Evolutionary conservation across 139 green algal species (phyloP).

Genomic region (Nannochloris sp.): DNA sequence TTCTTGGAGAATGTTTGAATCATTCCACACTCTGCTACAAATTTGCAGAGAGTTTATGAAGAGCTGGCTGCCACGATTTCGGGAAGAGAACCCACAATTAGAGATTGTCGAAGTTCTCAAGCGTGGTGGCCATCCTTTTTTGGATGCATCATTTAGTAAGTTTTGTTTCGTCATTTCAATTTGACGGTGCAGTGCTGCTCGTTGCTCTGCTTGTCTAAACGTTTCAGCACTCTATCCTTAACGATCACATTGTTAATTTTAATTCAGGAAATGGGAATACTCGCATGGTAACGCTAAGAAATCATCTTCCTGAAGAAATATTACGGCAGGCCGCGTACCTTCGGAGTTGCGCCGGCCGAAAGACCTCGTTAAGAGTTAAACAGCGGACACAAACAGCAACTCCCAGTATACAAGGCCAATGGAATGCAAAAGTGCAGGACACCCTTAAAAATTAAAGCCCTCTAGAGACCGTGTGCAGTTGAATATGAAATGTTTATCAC

Average conservation of each 20-base stretch:
- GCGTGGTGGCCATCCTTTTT: slow-evolving; percentile 21
- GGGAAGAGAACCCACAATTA: slow-evolving; percentile 34
- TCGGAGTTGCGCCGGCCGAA: slow-evolving; percentile 24
- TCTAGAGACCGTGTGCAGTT: too few species aligned
- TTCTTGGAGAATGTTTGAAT: neutral
- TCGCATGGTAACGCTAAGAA: slow-evolving; percentile 24
- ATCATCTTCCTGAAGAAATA: slow-evolving; percentile 26
- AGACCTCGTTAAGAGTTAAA: slow-evolving; percentile 18
- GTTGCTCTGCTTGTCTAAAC: neutral
- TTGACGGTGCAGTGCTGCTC: neutral
- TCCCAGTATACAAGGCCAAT: slow-evolving; percentile 23
- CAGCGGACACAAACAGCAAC: slow-evolving; percentile 2
- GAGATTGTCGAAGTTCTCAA: slow-evolving; percentile 5
- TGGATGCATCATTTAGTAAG: slow-evolving; percentile 28
- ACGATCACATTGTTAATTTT: too few species aligned
- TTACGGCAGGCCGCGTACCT: slow-evolving; percentile 28
- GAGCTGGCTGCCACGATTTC: slow-evolving; percentile 19
- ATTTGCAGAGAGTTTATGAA: slow-evolving; percentile 33
- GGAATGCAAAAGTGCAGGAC: slow-evolving; percentile 14
- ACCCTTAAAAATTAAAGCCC: too few species aligned
- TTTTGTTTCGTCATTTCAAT: neutral
- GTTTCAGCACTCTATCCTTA: neutral
- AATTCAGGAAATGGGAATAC: slow-evolving; percentile 18
- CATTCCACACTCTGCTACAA: neutral
- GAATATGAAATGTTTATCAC: too few species aligned